Evolutionary conservation across 371 early-diverging fungal species (phyloP).

Genomic region (Massospora cicadina): DNA sequence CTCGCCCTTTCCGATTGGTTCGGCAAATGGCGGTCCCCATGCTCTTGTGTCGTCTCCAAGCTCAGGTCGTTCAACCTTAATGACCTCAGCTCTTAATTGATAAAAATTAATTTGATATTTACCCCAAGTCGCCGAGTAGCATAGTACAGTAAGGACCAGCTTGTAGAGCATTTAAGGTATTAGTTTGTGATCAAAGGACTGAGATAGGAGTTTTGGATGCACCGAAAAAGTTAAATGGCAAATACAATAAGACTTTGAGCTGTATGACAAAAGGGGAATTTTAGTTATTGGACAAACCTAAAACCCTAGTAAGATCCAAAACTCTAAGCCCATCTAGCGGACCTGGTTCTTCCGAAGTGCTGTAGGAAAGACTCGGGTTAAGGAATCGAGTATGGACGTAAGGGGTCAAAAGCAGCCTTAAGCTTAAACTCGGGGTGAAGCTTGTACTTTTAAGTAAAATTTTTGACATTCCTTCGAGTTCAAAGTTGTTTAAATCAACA

Average conservation of each 20-base stretch:
- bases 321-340: conserved; percentile 61
- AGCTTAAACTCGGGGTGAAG: no score
- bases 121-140: conserved; percentile 77
- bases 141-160: conserved; percentile 71
- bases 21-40: conserved; percentile 65
- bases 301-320: conserved; percentile 65
- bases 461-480: no score
- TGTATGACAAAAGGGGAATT: conserved; percentile 10
- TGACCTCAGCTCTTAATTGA: conserved; percentile 54
- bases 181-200: background rate
- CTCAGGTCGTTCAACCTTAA: conserved; percentile 71
- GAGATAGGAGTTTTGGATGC: no score
- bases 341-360: background rate
- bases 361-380: no score
- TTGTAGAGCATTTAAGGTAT: conserved; percentile 16
- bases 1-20: conserved; percentile 19
- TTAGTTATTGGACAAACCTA: conserved; percentile 25
- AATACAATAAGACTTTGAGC: no score
- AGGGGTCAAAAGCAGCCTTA: no score
- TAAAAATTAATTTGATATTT: conserved; percentile 12
- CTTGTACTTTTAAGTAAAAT: no score
- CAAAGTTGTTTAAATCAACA: no score
- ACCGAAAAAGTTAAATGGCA: no score
- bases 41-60: conserved; percentile 70
- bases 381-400: no score